Evolutionary conservation across 2,329 filamentous ascomycete species (phyloP).

Genomic region (Colletotrichum sojae): DNA sequence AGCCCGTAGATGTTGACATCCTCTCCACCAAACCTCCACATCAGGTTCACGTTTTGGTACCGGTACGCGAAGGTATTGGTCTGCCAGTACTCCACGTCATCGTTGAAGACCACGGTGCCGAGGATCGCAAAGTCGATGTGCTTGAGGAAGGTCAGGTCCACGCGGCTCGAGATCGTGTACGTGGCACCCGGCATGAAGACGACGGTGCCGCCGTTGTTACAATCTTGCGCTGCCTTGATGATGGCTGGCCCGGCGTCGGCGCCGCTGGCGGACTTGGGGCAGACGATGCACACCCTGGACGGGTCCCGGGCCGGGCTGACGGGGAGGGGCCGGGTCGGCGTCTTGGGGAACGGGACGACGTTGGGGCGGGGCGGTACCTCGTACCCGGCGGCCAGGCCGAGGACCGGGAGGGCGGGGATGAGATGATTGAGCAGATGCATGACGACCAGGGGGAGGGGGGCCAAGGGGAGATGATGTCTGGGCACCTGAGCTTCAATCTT

Average conservation of each 20-base stretch:
- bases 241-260: conserved; percentile 50
- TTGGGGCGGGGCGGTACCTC: conserved; percentile 3
- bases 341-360: conserved; percentile 10
- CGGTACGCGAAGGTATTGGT: conserved; percentile 73
- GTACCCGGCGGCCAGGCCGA: conserved; percentile 1
- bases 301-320: neutral
- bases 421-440: conserved; percentile 9
- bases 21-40: conserved; percentile 49
- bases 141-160: conserved; percentile 75
- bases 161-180: conserved; percentile 74
- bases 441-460: neutral
- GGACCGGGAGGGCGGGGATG: neutral
- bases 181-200: conserved; percentile 64
- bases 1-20: conserved; percentile 76
- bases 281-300: conserved; percentile 2
- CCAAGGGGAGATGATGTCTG: neutral
- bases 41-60: conserved; percentile 73
- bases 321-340: neutral
- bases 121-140: conserved; percentile 71
- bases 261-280: neutral
- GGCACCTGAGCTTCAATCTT: no score
- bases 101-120: conserved; percentile 73
- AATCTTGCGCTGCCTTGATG: conserved; percentile 67
- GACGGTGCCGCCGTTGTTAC: conserved; percentile 74
- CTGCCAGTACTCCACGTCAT: conserved; percentile 79